phyloP scores from a whole-genome alignment of 345 rosid species.

The Linum lewisii region DNA sequence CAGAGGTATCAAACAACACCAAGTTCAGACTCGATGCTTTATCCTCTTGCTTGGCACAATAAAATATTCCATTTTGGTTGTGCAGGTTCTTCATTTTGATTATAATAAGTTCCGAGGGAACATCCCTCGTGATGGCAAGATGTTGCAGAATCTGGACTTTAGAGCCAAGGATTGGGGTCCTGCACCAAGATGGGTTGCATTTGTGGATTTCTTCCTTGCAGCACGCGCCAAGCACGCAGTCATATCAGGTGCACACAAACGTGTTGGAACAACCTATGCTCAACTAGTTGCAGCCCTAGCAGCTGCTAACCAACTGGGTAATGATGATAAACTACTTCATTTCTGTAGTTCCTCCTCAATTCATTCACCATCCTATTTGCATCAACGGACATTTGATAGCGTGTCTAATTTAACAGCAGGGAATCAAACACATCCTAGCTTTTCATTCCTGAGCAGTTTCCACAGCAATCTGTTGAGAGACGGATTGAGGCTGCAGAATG shows the following conservation, averaged over 20 bases:
- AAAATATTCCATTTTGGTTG: conserved; percentile 12
- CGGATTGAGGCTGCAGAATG: conserved; percentile 68
- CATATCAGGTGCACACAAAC: conserved; percentile 81
- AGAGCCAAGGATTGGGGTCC: conserved; percentile 97
- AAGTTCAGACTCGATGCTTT: not conserved
- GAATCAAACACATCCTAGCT: conserved; percentile 37
- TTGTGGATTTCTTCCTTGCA: conserved; percentile 97
- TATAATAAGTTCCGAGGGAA: conserved; percentile 59
- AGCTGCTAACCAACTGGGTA: conserved; percentile 78
- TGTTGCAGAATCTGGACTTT: conserved; percentile 40
- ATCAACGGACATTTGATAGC: not conserved
- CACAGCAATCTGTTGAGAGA: conserved; percentile 57
- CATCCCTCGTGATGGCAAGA: conserved; percentile 31
- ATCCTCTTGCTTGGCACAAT: not conserved
- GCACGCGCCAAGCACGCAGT: conserved; percentile 70
- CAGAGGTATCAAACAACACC: conserved; percentile 47
- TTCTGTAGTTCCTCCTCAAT: not conserved
- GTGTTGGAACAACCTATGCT: conserved; percentile 88
- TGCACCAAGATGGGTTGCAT: conserved; percentile 98
- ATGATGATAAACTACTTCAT: not conserved
- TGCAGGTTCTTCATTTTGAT: conserved; percentile 76
- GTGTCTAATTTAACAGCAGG: conserved; percentile 38
- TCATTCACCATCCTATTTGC: not conserved
- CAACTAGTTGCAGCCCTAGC: conserved; percentile 84
- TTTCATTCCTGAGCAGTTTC: conserved; percentile 79